Percentiles rank a stretch among this genome's conserved stretches.
These are phyloP conservation scores for Microdochium trichocladiopsis DNA, from an alignment of 2,329 filamentous ascomycete species.

Conservation along the genomic window DNA sequence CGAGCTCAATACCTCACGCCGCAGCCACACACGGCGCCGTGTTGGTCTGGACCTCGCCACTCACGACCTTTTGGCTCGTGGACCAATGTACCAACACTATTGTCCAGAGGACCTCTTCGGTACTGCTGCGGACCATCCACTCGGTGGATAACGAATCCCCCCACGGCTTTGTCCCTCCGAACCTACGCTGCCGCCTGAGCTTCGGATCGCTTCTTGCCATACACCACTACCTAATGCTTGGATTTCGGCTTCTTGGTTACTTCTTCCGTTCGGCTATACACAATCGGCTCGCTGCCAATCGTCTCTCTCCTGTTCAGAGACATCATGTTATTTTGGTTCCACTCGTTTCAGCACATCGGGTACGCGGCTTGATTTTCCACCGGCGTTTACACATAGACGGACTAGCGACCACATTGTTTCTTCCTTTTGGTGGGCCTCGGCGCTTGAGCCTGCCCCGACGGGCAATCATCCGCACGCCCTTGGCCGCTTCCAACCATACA, in stretches of 20 bases:
- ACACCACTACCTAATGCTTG: slow-evolving; percentile 6
- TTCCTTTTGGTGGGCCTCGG: not conserved
- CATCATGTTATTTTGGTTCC: not conserved
- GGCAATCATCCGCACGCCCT: not conserved
- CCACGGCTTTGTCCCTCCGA: not conserved
- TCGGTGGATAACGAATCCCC: not conserved
- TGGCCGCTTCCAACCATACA: not conserved
- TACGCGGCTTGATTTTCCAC: not conserved
- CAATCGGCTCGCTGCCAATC: slow-evolving; percentile 12
- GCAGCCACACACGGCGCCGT: not conserved
- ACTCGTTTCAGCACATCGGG: not conserved
- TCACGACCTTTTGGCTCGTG: not conserved
- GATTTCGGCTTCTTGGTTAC: not conserved
- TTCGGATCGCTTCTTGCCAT: slow-evolving; percentile 22
- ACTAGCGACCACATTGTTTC: not conserved
- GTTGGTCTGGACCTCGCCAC: not conserved
- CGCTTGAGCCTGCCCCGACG: not conserved
- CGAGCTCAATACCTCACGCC: not conserved
- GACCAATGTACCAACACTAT: not conserved
- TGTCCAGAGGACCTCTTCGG: not conserved
- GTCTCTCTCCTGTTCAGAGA: not conserved
- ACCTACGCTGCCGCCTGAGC: slow-evolving; percentile 5
- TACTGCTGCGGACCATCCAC: not conserved
- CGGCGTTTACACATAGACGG: slow-evolving; percentile 1
- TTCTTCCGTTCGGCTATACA: slow-evolving; percentile 3